A percentile compares a stretch with the other conserved stretches of the same genome.
Conservation (phyloP, 225 moss, liverwort and hornwort genomes). For the Neckera pumila region DNA sequence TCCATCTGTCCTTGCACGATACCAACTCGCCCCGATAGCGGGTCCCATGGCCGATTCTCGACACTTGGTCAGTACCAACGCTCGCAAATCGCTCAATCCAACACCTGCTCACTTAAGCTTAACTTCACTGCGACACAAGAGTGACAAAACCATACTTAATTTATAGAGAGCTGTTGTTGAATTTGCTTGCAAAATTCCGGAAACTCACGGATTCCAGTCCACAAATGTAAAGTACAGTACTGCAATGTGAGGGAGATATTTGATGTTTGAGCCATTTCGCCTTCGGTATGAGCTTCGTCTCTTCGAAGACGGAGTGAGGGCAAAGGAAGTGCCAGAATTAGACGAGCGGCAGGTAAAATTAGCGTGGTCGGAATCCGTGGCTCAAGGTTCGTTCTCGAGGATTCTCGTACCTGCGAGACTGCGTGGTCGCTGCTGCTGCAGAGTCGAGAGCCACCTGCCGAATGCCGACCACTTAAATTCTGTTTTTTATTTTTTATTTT, state of each 20-base stretch:
- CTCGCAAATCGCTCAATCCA: background rate
- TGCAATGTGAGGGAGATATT: background rate
- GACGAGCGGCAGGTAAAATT: background rate
- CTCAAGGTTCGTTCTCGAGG: background rate
- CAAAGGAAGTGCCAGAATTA: background rate
- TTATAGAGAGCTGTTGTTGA: background rate
- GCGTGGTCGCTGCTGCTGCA: background rate
- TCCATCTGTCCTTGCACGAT: background rate
- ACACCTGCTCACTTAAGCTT: background rate
- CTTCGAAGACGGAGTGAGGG: background rate
- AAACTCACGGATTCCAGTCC: background rate
- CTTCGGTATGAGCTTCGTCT: background rate
- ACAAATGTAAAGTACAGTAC: no score
- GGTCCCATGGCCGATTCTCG: background rate
- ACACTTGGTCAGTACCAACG: background rate
- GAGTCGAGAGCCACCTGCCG: background rate
- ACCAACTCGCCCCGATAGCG: background rate
- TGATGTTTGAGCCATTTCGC: no score
- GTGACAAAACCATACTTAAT: background rate
- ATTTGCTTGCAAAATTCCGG: background rate
- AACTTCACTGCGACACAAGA: background rate
- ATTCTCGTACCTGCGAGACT: background rate
- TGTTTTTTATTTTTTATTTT: background rate
- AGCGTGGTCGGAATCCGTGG: background rate
- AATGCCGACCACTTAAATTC: background rate